Percentiles rank a stretch among this genome's conserved stretches.
Conservation (phyloP, 163 green algal genomes). For the Chlamydomonas reinhardtii region DNA sequence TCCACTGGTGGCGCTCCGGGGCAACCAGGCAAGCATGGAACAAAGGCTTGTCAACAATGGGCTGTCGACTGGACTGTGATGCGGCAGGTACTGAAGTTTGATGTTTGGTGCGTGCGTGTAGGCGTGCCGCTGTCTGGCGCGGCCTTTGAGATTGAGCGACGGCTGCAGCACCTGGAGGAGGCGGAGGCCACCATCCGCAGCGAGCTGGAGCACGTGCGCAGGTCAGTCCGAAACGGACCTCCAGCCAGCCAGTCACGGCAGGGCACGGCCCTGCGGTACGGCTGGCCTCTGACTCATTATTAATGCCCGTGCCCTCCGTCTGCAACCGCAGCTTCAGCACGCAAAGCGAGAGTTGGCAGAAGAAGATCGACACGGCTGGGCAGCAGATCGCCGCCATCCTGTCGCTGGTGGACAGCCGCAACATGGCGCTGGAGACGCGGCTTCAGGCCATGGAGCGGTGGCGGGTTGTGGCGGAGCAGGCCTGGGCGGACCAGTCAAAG, state of each 20-base stretch:
- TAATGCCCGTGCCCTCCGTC: no score
- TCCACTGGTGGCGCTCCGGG: no score
- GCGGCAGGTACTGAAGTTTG: no score
- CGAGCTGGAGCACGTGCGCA: slow-evolving; percentile 42
- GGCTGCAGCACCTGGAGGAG: slow-evolving; percentile 48
- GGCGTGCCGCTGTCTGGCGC: no score
- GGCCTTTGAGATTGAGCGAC: slow-evolving; percentile 13
- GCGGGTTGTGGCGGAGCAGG: slow-evolving; percentile 8
- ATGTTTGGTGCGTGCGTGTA: no score
- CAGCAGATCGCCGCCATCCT: slow-evolving; percentile 44
- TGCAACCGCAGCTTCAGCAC: slow-evolving; percentile 23
- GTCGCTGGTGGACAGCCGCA: slow-evolving; percentile 36
- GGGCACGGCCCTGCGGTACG: no score
- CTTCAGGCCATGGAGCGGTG: slow-evolving; percentile 21
- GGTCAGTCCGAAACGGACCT: neutral
- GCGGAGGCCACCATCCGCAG: slow-evolving; percentile 24
- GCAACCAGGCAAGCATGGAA: no score
- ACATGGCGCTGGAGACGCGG: slow-evolving; percentile 16
- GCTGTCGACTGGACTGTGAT: no score
- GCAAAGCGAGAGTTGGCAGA: slow-evolving; percentile 19
- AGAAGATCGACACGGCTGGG: slow-evolving; percentile 35
- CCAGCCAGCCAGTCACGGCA: no score
- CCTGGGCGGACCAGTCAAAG: slow-evolving; percentile 30
- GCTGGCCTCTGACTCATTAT: neutral
- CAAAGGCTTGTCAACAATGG: no score